Evolutionary conservation across 2,329 filamentous ascomycete genomes (phyloP).

Genomic region (Aureobasidium subglaciale): DNA sequence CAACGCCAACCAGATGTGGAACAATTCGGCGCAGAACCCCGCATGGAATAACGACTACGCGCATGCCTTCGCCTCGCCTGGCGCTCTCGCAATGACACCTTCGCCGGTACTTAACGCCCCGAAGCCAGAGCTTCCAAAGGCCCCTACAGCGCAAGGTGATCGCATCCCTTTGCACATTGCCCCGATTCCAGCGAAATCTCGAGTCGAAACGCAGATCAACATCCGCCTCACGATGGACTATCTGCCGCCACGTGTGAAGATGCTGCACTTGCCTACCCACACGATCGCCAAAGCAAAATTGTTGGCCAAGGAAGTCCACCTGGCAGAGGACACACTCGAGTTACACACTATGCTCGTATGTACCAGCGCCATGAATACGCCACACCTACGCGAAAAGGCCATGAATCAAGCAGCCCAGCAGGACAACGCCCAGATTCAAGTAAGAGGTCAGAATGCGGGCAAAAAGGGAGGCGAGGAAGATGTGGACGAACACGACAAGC

Average conservation of each 20-base stretch:
- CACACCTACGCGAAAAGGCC: conserved; percentile 59
- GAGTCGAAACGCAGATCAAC: conserved; percentile 93
- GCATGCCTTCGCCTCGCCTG: conserved; percentile 27
- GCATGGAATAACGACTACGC: conserved; percentile 28
- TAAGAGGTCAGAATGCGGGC: conserved; percentile 36
- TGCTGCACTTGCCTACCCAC: conserved; percentile 77
- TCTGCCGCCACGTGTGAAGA: conserved; percentile 67
- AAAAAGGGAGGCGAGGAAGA: conserved; percentile 39
- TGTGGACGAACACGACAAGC: conserved; percentile 56
- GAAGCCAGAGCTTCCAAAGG: conserved; percentile 19
- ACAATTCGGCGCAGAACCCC: conserved; percentile 24
- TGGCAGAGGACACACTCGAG: conserved; percentile 67
- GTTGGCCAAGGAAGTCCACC: conserved; percentile 64
- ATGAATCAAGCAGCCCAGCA: conserved; percentile 50
- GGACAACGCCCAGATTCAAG: conserved; percentile 35
- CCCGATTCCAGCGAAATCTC: conserved; percentile 57
- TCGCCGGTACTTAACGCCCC: conserved; percentile 28
- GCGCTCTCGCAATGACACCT: conserved; percentile 28
- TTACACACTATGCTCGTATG: conserved; percentile 78
- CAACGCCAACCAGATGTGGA: conserved; percentile 23
- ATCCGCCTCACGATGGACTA: conserved; percentile 73
- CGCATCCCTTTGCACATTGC: conserved; percentile 30
- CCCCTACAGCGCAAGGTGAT: conserved; percentile 19
- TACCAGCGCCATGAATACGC: conserved; percentile 81
- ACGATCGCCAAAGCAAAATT: conserved; percentile 94